A percentile compares a stretch with the other conserved stretches of the same genome.
Conservation (phyloP, 2,329 filamentous ascomycete genomes). For the Colletotrichum zoysiae region DNA sequence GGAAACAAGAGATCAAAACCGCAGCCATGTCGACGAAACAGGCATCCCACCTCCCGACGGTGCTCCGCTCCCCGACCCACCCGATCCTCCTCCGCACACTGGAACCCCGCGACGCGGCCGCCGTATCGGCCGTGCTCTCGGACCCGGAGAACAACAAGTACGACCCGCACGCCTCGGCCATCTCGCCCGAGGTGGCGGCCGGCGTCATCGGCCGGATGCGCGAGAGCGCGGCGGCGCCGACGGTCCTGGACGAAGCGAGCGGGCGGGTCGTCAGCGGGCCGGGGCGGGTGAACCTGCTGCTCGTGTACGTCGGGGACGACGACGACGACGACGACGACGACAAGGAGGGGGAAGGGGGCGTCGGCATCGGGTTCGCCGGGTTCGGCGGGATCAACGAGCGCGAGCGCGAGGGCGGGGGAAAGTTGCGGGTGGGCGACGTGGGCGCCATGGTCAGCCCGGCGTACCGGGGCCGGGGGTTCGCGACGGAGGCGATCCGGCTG, state of each 20-base stretch:
- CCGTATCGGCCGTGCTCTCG: constrained; percentile 46
- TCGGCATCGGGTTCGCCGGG: constrained; percentile 47
- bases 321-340: neutral
- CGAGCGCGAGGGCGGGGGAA: constrained; percentile 32
- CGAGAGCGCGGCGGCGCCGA: constrained; percentile 46
- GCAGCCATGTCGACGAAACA: constrained; percentile 34
- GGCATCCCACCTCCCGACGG: constrained; percentile 45
- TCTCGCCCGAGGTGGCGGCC: constrained; percentile 41
- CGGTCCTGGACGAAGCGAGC: constrained; percentile 39
- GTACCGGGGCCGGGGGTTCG: constrained; percentile 46
- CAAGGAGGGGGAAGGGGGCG: neutral
- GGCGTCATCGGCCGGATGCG: constrained; percentile 44
- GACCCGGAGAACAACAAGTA: constrained; percentile 39
- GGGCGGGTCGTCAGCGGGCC: constrained; percentile 43
- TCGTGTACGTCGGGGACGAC: constrained; percentile 40
- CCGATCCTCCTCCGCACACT: constrained; percentile 47
- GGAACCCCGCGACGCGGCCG: constrained; percentile 42
- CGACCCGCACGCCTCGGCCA: constrained; percentile 40
- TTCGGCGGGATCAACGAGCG: constrained; percentile 48
- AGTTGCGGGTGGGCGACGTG: constrained; percentile 46
- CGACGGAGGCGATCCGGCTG: constrained; percentile 46
- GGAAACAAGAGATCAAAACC: neutral
- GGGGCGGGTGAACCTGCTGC: constrained; percentile 45
- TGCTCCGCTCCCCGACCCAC: constrained; percentile 44
- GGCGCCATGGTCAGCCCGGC: constrained; percentile 47